Conservation (phyloP, 768 basidiomycete species). For the Pleurotus tuber-regium region DNA sequence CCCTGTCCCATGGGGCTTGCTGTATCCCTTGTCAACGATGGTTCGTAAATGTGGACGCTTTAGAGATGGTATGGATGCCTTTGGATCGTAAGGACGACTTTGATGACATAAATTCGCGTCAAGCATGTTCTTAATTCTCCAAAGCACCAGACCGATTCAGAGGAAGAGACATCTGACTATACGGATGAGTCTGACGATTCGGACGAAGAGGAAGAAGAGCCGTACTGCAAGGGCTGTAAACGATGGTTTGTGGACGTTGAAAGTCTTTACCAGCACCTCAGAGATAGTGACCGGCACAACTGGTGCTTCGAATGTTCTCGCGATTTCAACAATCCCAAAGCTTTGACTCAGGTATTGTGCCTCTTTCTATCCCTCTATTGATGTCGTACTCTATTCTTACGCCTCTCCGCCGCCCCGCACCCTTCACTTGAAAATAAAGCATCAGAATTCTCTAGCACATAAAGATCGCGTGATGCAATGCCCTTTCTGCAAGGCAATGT, state of each 20-base stretch:
- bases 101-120: no score
- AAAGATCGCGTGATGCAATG: slow-evolving; percentile 23
- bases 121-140: slow-evolving; percentile 7
- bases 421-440: slow-evolving; percentile 15
- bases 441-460: slow-evolving; percentile 26
- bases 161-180: slow-evolving; percentile 1
- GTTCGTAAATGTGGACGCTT: slow-evolving; percentile 14
- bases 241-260: slow-evolving; percentile 17
- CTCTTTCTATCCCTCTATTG: not conserved
- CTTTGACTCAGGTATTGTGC: slow-evolving; percentile 21
- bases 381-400: not conserved
- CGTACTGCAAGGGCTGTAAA: slow-evolving; percentile 20
- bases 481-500: slow-evolving; percentile 29
- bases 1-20: slow-evolving; percentile 16
- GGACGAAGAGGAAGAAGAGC: slow-evolving; percentile 11
- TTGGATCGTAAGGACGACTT: not conserved
- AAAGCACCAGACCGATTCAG: not conserved
- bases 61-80: slow-evolving; percentile 14
- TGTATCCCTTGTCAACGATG: slow-evolving; percentile 20
- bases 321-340: slow-evolving; percentile 20
- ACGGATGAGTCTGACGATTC: slow-evolving; percentile 5
- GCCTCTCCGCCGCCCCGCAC: not conserved
- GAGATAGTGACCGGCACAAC: slow-evolving; percentile 22
- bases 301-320: slow-evolving; percentile 30
- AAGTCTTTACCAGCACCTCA: slow-evolving; percentile 21